Evolutionary conservation across 805 yeast species (phyloP).

Genomic region (Metschnikowia continentalis): DNA sequence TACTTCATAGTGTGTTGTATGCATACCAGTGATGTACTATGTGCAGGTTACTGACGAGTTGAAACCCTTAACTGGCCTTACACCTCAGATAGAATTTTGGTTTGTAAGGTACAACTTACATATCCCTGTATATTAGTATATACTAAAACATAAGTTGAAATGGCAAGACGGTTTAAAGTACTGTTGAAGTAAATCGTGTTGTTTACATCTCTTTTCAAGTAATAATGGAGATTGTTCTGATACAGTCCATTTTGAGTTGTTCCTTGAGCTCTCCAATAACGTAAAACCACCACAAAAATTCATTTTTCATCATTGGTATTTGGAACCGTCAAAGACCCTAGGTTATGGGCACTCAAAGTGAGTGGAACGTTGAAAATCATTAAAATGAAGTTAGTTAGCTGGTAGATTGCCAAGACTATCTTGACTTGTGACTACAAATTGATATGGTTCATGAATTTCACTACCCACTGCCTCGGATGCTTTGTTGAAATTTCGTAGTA

Average conservation of each 20-base stretch:
- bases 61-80: no score
- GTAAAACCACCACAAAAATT: conserved; percentile 34
- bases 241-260: conserved; percentile 8
- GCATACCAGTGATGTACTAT: no score
- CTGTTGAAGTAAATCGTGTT: conserved; percentile 29
- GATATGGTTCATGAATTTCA: conserved; percentile 59
- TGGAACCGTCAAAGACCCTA: conserved; percentile 30
- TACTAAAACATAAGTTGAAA: no score
- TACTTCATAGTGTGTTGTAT: no score
- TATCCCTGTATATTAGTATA: no score
- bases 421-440: conserved; percentile 70
- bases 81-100: no score
- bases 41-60: no score
- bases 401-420: conserved; percentile 43
- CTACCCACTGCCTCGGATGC: conserved; percentile 32
- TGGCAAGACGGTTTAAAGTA: conserved; percentile 27
- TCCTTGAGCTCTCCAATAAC: conserved; percentile 9
- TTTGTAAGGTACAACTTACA: no score
- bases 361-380: conserved; percentile 45
- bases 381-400: conserved; percentile 40
- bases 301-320: conserved; percentile 34
- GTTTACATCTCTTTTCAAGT: conserved; percentile 16
- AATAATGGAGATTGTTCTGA: conserved; percentile 23
- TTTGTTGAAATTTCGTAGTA: conserved; percentile 23
- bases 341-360: conserved; percentile 38